Evolutionary conservation across 2,329 filamentous ascomycete species (phyloP).

Genomic region (Aspergillus quadrilineatus): DNA sequence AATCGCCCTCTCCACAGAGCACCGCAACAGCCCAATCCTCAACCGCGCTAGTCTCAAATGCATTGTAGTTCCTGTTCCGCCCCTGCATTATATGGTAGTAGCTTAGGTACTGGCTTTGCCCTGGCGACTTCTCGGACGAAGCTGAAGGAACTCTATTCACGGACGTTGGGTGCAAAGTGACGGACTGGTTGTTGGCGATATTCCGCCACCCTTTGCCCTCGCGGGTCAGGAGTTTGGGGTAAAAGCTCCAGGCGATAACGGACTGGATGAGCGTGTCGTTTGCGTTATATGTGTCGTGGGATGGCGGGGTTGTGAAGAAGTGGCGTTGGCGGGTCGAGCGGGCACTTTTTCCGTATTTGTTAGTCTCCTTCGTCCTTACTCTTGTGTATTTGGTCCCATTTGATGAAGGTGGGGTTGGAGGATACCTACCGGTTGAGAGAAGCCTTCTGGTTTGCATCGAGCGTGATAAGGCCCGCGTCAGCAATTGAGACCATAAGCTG

Average conservation of each 20-base stretch:
- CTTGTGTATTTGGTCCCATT: too few species aligned
- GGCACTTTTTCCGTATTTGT: constrained; percentile 32
- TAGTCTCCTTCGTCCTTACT: too few species aligned
- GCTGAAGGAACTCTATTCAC: constrained; percentile 68
- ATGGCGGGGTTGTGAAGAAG: constrained; percentile 79
- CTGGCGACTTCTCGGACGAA: constrained; percentile 19
- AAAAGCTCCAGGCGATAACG: constrained; percentile 91
- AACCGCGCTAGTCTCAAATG: constrained; percentile 79
- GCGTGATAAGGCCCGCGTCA: constrained; percentile 77
- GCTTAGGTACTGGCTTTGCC: constrained; percentile 74
- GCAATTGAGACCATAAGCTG: constrained; percentile 82
- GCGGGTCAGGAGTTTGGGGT: constrained; percentile 82
- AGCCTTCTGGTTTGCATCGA: constrained; percentile 71
- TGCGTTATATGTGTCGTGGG: constrained; percentile 71
- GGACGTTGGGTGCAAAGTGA: constrained; percentile 82
- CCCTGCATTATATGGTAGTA: constrained; percentile 99
- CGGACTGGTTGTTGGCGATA: constrained; percentile 85
- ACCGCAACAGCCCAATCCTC: constrained; percentile 81
- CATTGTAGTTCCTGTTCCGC: constrained; percentile 75
- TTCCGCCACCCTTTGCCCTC: constrained; percentile 89
- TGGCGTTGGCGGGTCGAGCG: constrained; percentile 68
- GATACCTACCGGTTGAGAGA: constrained; percentile 60
- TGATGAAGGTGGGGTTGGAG: neutral
- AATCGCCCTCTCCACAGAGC: constrained; percentile 83
- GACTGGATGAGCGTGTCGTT: constrained; percentile 78